Conservation (phyloP, 345 rosid genomes). For the Cardamine occulta region DNA sequence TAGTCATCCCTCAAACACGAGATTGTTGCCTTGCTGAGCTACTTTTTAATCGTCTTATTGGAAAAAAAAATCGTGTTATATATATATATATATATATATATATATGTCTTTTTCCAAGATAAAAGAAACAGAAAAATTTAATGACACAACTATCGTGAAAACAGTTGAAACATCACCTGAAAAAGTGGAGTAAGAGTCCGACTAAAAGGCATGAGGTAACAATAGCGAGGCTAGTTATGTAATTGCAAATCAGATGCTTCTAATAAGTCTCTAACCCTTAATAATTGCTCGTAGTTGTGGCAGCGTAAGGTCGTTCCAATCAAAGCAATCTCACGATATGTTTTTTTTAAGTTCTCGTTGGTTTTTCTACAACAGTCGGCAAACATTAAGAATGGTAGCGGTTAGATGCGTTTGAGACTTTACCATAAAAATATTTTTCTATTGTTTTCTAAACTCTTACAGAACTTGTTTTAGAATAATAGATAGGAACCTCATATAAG, state of each 20-base stretch:
- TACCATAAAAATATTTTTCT: neutral
- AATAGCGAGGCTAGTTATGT: constrained; percentile 21
- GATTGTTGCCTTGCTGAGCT: constrained; percentile 10
- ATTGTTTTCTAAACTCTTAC: neutral
- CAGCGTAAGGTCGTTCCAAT: constrained; percentile 19
- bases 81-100: neutral
- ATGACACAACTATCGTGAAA: constrained; percentile 38
- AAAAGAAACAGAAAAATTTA: constrained; percentile 2
- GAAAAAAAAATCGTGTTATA: neutral
- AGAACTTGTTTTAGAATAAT: neutral
- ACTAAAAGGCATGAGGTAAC: constrained; percentile 8
- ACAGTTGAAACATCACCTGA: constrained; percentile 37
- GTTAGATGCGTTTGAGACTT: neutral
- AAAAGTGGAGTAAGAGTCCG: constrained; percentile 11
- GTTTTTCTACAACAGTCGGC: neutral
- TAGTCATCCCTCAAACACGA: constrained; percentile 41
- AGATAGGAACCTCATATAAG: neutral
- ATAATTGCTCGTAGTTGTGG: constrained; percentile 25
- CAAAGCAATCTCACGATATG: constrained; percentile 12
- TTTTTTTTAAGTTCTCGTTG: neutral
- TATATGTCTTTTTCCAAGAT: neutral
- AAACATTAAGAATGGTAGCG: neutral
- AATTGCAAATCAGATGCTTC: neutral
- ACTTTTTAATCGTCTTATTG: constrained; percentile 10
- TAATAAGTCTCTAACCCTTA: neutral